Evolutionary conservation across 768 basidiomycete genomes (phyloP).

Genomic region (Coprinopsis marcescibilis): DNA sequence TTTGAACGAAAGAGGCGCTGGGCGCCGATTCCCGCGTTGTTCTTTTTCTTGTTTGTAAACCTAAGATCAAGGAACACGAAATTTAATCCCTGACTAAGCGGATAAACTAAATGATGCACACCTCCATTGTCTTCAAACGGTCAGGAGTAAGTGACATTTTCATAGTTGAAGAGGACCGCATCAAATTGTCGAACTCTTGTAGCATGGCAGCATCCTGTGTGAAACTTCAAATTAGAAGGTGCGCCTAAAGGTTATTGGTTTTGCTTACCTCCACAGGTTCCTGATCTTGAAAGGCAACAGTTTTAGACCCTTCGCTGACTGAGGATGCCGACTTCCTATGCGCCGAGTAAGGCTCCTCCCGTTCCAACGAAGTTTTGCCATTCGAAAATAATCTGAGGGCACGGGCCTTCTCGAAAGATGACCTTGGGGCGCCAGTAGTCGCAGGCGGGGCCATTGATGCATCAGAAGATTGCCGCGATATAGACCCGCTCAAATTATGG

Average conservation of each 20-base stretch:
- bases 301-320: slow-evolving; percentile 44
- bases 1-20: slow-evolving; percentile 29
- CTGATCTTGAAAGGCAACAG: slow-evolving; percentile 24
- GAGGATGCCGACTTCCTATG: slow-evolving; percentile 54
- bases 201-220: slow-evolving; percentile 49
- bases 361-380: slow-evolving; percentile 34
- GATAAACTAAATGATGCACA: slow-evolving; percentile 33
- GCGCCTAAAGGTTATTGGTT: slow-evolving; percentile 8
- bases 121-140: slow-evolving; percentile 89
- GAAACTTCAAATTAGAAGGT: slow-evolving; percentile 8
- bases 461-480: slow-evolving; percentile 36
- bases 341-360: slow-evolving; percentile 35
- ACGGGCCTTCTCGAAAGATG: slow-evolving; percentile 62
- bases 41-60: slow-evolving; percentile 72
- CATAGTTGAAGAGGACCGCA: slow-evolving; percentile 87
- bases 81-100: slow-evolving; percentile 30
- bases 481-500: slow-evolving; percentile 25
- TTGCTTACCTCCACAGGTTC: slow-evolving; percentile 31
- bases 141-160: slow-evolving; percentile 95
- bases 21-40: slow-evolving; percentile 36
- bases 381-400: slow-evolving; percentile 52
- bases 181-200: slow-evolving; percentile 89
- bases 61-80: slow-evolving; percentile 34
- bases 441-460: slow-evolving; percentile 21
- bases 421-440: slow-evolving; percentile 32